phyloP scores from a whole-genome alignment of 2,329 filamentous ascomycete genomes.

The Penicillium rolfsii region DNA sequence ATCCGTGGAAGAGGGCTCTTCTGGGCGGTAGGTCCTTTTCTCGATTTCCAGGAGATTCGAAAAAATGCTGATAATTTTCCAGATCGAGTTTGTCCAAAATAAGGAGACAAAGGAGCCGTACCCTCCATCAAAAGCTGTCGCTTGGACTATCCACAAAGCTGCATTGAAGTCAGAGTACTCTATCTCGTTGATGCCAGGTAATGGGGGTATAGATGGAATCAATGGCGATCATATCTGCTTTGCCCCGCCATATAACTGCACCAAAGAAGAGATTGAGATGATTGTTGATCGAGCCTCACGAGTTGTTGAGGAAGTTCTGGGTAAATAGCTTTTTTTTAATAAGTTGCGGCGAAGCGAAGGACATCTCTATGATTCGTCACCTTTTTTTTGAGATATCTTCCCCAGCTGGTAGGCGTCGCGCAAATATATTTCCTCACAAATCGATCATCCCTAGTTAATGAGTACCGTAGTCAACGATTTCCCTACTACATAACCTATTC shows the following conservation, averaged over 20 bases:
- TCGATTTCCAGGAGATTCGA: background rate
- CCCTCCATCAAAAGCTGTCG: slow-evolving; percentile 44
- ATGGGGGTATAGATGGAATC: slow-evolving; percentile 54
- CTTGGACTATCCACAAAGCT: slow-evolving; percentile 51
- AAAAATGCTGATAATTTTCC: slow-evolving; percentile 8
- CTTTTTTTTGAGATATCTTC: too few relatives aligned
- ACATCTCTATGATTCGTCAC: background rate
- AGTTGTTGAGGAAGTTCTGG: slow-evolving; percentile 47
- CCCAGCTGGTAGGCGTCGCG: too few relatives aligned
- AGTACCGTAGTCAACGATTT: too few relatives aligned
- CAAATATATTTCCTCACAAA: too few relatives aligned
- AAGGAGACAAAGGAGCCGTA: slow-evolving; percentile 57
- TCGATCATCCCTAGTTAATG: too few relatives aligned
- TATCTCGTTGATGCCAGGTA: slow-evolving; percentile 58
- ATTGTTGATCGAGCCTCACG: slow-evolving; percentile 52
- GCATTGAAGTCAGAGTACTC: slow-evolving; percentile 46
- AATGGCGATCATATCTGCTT: slow-evolving; percentile 59
- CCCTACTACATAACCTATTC: too few relatives aligned
- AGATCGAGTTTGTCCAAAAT: slow-evolving; percentile 61
- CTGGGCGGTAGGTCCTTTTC: slow-evolving; percentile 52
- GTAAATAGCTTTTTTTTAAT: slow-evolving; percentile 14
- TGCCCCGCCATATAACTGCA: slow-evolving; percentile 58
- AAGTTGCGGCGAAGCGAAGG: background rate
- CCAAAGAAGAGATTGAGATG: slow-evolving; percentile 50
- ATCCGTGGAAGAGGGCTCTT: slow-evolving; percentile 60